Conservation (phyloP, 192 early-diverging fungal species). For the Coemansia biformis region DNA sequence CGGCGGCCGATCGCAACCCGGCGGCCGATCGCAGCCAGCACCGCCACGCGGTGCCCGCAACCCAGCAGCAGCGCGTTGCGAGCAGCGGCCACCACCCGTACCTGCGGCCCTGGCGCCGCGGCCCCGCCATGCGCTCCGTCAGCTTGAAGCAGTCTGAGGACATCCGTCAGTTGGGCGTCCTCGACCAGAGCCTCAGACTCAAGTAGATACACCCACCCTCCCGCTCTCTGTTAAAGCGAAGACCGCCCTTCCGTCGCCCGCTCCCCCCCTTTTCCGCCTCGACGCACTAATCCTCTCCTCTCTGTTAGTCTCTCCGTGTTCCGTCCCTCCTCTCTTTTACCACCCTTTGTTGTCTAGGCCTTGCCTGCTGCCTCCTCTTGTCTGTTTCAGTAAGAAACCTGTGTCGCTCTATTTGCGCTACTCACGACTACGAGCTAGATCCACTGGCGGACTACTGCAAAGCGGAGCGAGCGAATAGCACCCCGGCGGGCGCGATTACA, state of each 20-base stretch:
- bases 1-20: too few relatives aligned
- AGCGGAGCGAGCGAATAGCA: too few relatives aligned
- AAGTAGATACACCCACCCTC: too few relatives aligned
- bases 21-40: constrained; percentile 20
- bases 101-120: constrained; percentile 11
- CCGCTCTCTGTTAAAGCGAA: too few relatives aligned
- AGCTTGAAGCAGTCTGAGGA: constrained; percentile 48
- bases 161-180: constrained; percentile 34
- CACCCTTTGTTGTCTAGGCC: not conserved
- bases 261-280: too few relatives aligned
- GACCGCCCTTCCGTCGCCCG: not conserved
- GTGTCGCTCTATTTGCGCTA: too few relatives aligned
- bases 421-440: too few relatives aligned
- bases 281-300: too few relatives aligned
- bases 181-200: constrained; percentile 41
- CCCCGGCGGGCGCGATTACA: constrained; percentile 23
- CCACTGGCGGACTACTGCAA: too few relatives aligned
- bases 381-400: too few relatives aligned
- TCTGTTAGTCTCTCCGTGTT: constrained; percentile 3
- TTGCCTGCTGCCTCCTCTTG: too few relatives aligned
- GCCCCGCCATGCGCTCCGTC: constrained; percentile 40
- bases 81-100: constrained; percentile 32
- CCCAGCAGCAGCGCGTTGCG: constrained; percentile 7
- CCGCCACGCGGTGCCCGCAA: not conserved
- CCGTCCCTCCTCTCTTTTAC: not conserved